Evolutionary conservation across 331 rosid species (phyloP), one percentile per base, ranked within the genome.

Genomic region (Stylosanthes scabra): DNA sequence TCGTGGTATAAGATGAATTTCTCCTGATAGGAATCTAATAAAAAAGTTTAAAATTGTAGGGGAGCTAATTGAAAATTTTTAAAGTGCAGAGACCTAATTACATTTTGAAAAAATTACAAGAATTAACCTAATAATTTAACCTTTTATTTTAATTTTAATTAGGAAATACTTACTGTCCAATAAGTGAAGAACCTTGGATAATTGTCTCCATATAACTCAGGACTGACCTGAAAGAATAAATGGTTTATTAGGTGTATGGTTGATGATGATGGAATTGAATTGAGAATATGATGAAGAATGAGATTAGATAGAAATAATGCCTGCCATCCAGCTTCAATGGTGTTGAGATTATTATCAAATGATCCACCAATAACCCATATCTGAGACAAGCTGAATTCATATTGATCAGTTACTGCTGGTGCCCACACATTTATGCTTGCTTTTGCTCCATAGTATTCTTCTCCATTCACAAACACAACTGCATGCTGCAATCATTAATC

Each of bases 281-380:
- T 44, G 25, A 20, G 16, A 12, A 54, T 45, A 45, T 45, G 50
- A 45, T 45, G 50, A 47, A 51, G 8, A 51, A n/a, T 51, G n/a
- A 20, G 57, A 90, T 88, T n/a, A n/a, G n/a, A n/a, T n/a, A n/a
- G n/a, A n/a, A n/a, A n/a, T n/a, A n/a, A 61, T 84, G 70, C 99
- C 97, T 95, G 98, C 99, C 99, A 95, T 67, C 99, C 99, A 77
- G 99, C 99, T 88, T 95, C 99, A 50, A 95, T 86, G 80, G 99
- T 95, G 64, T 95, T 92, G 1, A 95, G 82, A 83, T 95, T 98
- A 71, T 92, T 57, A 12, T 89, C 96, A 83, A 95, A 95, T 2
- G 98, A 87, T 41, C 99, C 99, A 78, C 98, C 93, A 73, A 95
- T 92, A 54, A 95, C 85, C 99, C 99, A 95, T 34, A 95, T 86